Evolutionary conservation across 2,329 filamentous ascomycete species (phyloP).

Genomic region (Pestalotiopsis sp.): DNA sequence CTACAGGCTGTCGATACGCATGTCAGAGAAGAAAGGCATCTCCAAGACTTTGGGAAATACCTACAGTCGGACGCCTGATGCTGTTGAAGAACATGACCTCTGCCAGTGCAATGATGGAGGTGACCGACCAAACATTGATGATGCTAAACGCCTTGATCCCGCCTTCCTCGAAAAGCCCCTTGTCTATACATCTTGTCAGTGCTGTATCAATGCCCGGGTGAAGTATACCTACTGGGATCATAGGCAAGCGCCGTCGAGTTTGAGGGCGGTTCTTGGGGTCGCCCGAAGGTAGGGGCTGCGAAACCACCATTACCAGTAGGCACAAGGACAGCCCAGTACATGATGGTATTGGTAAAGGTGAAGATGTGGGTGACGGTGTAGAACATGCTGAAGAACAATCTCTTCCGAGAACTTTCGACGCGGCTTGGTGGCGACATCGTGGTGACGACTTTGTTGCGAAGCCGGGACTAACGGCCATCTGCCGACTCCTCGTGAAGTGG

Average conservation of each 20-base stretch:
- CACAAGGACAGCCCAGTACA: slow-evolving; percentile 49
- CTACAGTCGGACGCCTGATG: slow-evolving; percentile 53
- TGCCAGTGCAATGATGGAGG: slow-evolving; percentile 44
- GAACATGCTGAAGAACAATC: slow-evolving; percentile 53
- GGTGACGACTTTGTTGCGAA: slow-evolving; percentile 39
- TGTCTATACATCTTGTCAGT: slow-evolving; percentile 36
- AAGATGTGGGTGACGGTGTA: slow-evolving; percentile 50
- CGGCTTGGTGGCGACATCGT: slow-evolving; percentile 48
- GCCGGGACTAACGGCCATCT: slow-evolving; percentile 30
- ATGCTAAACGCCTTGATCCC: slow-evolving; percentile 51
- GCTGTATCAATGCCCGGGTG: not conserved
- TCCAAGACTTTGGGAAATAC: slow-evolving; percentile 20
- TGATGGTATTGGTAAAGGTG: slow-evolving; percentile 50
- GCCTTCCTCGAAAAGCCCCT: slow-evolving; percentile 50
- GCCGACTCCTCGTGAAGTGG: slow-evolving; percentile 33
- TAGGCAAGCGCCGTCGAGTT: slow-evolving; percentile 24
- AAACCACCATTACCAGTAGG: slow-evolving; percentile 41
- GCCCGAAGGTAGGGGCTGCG: slow-evolving; percentile 24
- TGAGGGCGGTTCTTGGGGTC: slow-evolving; percentile 17
- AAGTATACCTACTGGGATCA: slow-evolving; percentile 27
- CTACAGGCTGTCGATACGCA: slow-evolving; percentile 40
- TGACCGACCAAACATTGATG: slow-evolving; percentile 48
- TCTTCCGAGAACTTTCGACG: slow-evolving; percentile 39
- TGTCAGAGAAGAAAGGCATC: not conserved
- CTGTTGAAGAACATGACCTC: slow-evolving; percentile 56